These are phyloP conservation scores for Phytophthora sansomeana DNA, from an alignment of 352 stramenopile species.

Conservation along the genomic window DNA sequence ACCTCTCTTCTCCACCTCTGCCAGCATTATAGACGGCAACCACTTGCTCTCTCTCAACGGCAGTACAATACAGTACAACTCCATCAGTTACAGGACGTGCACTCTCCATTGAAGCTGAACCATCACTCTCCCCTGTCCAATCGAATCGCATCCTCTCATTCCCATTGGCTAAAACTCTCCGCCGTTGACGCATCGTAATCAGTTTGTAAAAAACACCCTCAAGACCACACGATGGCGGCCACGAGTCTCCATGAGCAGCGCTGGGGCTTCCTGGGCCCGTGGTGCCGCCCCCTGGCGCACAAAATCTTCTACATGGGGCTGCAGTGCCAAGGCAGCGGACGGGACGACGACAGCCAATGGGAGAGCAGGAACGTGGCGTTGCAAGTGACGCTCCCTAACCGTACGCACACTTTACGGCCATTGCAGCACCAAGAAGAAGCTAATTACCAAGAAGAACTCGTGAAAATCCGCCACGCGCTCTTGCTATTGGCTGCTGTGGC, in stretches of 20 bases:
- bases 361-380: neutral
- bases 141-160: neutral
- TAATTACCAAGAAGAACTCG: conserved; percentile 6
- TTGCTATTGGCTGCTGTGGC: neutral
- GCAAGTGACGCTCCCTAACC: conserved; percentile 19
- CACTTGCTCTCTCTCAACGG: too few species aligned
- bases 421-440: conserved; percentile 6
- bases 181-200: neutral
- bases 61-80: too few species aligned
- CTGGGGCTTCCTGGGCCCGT: conserved; percentile 23
- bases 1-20: too few species aligned
- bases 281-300: conserved; percentile 2
- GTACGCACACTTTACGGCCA: neutral
- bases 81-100: too few species aligned
- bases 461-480: neutral
- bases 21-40: too few species aligned
- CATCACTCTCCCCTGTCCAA: neutral
- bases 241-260: conserved; percentile 2
- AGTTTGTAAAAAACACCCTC: neutral
- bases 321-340: conserved; percentile 5
- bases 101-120: neutral
- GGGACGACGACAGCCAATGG: conserved; percentile 3
- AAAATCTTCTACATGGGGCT: conserved; percentile 10
- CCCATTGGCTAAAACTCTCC: neutral
- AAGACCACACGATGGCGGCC: neutral